Evolutionary conservation across 768 basidiomycete species (phyloP).

Genomic region (Suillus cothurnatus): DNA sequence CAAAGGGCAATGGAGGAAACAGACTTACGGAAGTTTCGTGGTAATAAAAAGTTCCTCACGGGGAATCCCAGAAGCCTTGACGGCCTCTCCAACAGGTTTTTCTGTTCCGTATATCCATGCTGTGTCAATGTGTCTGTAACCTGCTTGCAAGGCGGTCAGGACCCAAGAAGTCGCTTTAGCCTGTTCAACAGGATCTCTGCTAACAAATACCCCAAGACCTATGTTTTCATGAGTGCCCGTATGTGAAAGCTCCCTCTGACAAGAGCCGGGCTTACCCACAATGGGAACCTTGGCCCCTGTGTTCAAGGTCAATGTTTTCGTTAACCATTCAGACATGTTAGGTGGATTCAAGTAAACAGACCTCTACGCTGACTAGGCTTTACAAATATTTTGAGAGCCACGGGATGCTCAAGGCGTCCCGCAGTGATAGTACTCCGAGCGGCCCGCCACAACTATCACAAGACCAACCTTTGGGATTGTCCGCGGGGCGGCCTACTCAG

Average conservation of each 20-base stretch:
- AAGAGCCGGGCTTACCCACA: conserved; percentile 31
- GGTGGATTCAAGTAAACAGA: neutral
- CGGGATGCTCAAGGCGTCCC: neutral
- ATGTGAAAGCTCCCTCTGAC: neutral
- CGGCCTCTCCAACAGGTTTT: conserved; percentile 45
- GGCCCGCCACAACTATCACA: conserved; percentile 1
- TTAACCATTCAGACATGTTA: conserved; percentile 6
- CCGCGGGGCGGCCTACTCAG: neutral
- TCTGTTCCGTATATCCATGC: conserved; percentile 39
- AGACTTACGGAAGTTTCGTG: conserved; percentile 46
- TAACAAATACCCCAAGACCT: conserved; percentile 6
- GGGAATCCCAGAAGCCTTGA: conserved; percentile 47
- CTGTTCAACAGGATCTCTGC: conserved; percentile 8
- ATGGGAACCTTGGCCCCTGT: conserved; percentile 28
- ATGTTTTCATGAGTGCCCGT: neutral
- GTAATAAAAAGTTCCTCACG: conserved; percentile 50
- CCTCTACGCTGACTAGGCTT: neutral
- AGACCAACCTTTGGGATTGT: neutral
- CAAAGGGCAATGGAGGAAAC: neutral
- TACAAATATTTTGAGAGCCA: neutral
- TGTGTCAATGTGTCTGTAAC: conserved; percentile 52
- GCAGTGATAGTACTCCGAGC: conserved; percentile 1
- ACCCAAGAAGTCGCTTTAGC: neutral
- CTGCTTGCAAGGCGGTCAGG: conserved; percentile 28
- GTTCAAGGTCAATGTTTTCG: conserved; percentile 24